Conservation (phyloP, 139 green algal species). For the Chlorella sp. region DNA sequence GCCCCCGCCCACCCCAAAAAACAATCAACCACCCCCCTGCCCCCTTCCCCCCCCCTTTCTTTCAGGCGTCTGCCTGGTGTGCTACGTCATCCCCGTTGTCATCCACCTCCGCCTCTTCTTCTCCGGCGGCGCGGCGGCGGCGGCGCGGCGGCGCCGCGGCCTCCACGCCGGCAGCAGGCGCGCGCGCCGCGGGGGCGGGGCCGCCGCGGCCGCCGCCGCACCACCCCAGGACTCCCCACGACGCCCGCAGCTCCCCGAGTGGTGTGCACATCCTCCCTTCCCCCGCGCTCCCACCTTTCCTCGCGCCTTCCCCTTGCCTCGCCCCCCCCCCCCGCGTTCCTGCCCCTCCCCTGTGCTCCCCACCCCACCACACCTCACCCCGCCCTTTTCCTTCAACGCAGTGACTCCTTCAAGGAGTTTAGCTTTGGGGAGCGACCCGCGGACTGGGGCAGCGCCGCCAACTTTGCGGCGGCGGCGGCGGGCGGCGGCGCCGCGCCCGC, state of each 20-base stretch:
- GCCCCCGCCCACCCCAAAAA: too few relatives aligned
- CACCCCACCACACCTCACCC: background rate
- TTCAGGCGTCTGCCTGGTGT: slow-evolving; percentile 51
- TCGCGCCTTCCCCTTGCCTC: background rate
- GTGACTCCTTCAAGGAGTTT: too few relatives aligned
- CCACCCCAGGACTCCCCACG: too few relatives aligned
- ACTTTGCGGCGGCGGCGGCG: background rate
- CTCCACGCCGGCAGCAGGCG: background rate
- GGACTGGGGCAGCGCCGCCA: too few relatives aligned
- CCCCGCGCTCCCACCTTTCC: background rate
- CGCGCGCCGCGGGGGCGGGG: background rate
- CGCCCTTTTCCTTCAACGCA: background rate
- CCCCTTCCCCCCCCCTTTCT: too few relatives aligned
- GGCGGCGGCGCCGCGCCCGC: background rate
- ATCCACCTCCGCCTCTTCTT: slow-evolving; percentile 48
- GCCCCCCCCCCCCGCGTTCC: background rate
- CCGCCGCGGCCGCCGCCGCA: background rate
- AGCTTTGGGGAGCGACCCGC: too few relatives aligned
- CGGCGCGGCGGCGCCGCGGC: background rate
- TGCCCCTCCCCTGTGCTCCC: slow-evolving; percentile 4
- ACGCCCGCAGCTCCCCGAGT: background rate
- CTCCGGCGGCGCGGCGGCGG: background rate
- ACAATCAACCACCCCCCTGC: too few relatives aligned
- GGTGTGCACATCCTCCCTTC: background rate
- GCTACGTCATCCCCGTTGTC: slow-evolving; percentile 51